Evolutionary conservation across 2,329 filamentous ascomycete genomes (phyloP), one percentile per base, ranked within the genome.

Genomic region (Nemania bipapillata): DNA sequence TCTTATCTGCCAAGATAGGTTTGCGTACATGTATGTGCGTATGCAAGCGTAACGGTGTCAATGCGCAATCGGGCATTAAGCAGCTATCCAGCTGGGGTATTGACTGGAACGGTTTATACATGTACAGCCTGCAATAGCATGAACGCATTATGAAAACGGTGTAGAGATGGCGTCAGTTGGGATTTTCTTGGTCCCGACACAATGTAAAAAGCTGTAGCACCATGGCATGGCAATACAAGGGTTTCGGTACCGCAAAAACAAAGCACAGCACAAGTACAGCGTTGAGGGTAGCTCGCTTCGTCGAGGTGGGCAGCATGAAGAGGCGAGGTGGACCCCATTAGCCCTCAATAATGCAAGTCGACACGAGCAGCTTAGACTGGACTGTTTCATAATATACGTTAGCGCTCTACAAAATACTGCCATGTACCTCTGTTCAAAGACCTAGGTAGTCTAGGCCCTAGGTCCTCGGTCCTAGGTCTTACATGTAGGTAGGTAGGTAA

Each of bases 301-400:
- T 55, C 12, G 26, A 45, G n/a, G 20, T 30, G 47, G 4, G 40
- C 28, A 32, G 28, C 42, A 69, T 60, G 59, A 63, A n/a, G 26
- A 69, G 42, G 64, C 67, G 59, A 67, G 49, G 55, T 60, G 50
- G 49, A 58, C 49, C 37, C 26, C 26, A 47, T 52, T 30, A 55
- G 28, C 37, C 17, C 24, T 50, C 28, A 64, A 22, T 50, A 30
- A 55, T 55, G 59, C 67, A 69, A 63, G n/a, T 63, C 62, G 54
- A 66, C 54, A 69, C 63, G 67, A 69, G 50, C 11, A 47, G 65
- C 22, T 54, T 40, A 20, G 35, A 35, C 37, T n/a, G 30, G n/a
- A 8, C 40, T 42, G 63, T 69, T 61, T 67, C 62, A 60, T 56
- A 32, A 22, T 20, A 37, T 28, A 17, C 26, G 40, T 28, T 60